Conservation (phyloP, 768 basidiomycete species). For the Tricholoma saponaceum region DNA sequence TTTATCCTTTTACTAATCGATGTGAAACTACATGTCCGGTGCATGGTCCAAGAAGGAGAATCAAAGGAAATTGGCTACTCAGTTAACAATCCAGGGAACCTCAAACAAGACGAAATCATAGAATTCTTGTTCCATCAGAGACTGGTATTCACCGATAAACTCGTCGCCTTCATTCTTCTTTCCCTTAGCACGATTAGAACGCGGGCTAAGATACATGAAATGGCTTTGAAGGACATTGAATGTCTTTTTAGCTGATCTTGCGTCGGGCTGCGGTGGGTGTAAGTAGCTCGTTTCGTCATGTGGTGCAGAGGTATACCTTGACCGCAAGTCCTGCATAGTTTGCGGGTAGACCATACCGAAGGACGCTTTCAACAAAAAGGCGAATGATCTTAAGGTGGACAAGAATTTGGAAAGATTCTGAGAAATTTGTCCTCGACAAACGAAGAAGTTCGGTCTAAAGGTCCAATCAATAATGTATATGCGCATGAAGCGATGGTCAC, state of each 20-base stretch:
- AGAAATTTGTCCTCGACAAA: slow-evolving; percentile 91
- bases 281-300: neutral
- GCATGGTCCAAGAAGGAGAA: too few relatives aligned
- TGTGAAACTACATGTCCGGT: slow-evolving; percentile 28
- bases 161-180: slow-evolving; percentile 52
- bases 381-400: slow-evolving; percentile 92
- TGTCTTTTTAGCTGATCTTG: slow-evolving; percentile 78
- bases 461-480: neutral
- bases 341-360: slow-evolving; percentile 93
- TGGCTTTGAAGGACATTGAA: slow-evolving; percentile 70
- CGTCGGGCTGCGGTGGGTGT: slow-evolving; percentile 63
- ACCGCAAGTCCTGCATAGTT: slow-evolving; percentile 80
- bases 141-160: slow-evolving; percentile 87
- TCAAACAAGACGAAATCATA: slow-evolving; percentile 95
- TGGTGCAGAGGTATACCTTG: slow-evolving; percentile 45
- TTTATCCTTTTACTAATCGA: slow-evolving; percentile 59
- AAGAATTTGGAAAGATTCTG: slow-evolving; percentile 91
- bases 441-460: slow-evolving; percentile 84
- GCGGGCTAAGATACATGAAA: slow-evolving; percentile 78
- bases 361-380: slow-evolving; percentile 90
- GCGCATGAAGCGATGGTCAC: slow-evolving; percentile 21
- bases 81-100: slow-evolving; percentile 83
- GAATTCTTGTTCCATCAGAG: slow-evolving; percentile 91
- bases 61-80: slow-evolving; percentile 17
- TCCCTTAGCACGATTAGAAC: slow-evolving; percentile 47